A percentile compares a stretch with the other conserved stretches of the same genome.
Conservation (phyloP, 139 green algal genomes). For the Tetradesmus lagerheimii region DNA sequence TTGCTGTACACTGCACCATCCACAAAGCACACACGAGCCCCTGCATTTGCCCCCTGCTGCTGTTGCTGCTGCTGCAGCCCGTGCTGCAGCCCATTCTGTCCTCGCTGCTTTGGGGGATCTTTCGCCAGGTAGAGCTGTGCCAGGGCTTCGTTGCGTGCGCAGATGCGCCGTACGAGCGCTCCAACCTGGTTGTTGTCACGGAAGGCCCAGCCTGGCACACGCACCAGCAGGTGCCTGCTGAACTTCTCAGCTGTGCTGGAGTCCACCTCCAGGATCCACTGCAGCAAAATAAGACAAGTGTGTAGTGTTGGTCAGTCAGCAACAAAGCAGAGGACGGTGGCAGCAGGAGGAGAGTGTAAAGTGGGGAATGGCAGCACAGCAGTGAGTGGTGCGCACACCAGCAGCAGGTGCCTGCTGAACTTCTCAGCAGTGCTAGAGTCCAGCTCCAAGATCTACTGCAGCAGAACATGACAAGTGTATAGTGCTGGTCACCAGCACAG, state of each 20-base stretch:
- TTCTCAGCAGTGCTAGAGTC: constrained; percentile 79
- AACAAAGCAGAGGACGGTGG: too few species aligned
- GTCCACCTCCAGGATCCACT: constrained; percentile 83
- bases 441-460: constrained; percentile 83
- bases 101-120: constrained; percentile 29
- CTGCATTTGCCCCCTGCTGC: constrained; percentile 12
- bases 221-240: constrained; percentile 83
- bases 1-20: constrained; percentile 84
- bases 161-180: constrained; percentile 38
- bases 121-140: constrained; percentile 31
- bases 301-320: too few species aligned
- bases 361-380: too few species aligned
- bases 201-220: constrained; percentile 74
- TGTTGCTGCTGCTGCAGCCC: neutral
- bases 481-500: too few species aligned
- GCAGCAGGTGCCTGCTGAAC: constrained; percentile 85
- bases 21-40: constrained; percentile 59
- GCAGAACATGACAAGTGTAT: too few species aligned
- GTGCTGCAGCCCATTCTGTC: constrained; percentile 24
- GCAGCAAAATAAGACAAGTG: neutral
- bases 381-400: too few species aligned
- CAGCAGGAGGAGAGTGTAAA: neutral
- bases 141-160: neutral
- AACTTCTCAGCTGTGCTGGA: constrained; percentile 83
- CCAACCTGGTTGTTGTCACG: constrained; percentile 55